phyloP scores from a whole-genome alignment of 345 rosid species.

The Pseudoturritis turrita region DNA sequence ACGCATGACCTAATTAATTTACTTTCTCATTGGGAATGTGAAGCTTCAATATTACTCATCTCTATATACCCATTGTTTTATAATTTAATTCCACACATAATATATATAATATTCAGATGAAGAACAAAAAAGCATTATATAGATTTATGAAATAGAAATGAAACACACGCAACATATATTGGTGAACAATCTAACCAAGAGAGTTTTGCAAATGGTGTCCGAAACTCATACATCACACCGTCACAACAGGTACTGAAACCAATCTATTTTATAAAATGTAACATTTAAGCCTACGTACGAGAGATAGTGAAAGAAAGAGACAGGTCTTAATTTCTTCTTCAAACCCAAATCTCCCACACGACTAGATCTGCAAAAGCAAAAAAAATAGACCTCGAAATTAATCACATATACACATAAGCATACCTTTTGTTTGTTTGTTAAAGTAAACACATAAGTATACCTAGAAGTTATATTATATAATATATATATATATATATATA shows the following conservation, averaged over 20 bases:
- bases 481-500: too few relatives aligned
- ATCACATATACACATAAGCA: background rate
- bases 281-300: conserved; percentile 23
- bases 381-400: conserved; percentile 13
- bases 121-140: conserved; percentile 1
- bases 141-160: background rate
- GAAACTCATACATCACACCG: conserved; percentile 22
- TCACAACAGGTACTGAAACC: conserved; percentile 20
- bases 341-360: conserved; percentile 20
- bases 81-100: background rate
- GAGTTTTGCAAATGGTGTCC: conserved; percentile 17
- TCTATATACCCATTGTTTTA: background rate
- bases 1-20: conserved; percentile 30
- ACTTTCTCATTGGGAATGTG: conserved; percentile 21
- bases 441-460: too few relatives aligned
- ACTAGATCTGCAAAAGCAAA: conserved; percentile 35
- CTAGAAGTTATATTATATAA: too few relatives aligned
- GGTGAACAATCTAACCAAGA: background rate
- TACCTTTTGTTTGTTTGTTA: too few relatives aligned
- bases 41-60: conserved; percentile 25
- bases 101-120: background rate
- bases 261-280: conserved; percentile 5
- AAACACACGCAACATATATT: conserved; percentile 16
- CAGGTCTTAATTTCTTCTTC: conserved; percentile 15
- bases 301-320: conserved; percentile 20